Percentiles rank a stretch among this genome's conserved stretches.
Evolutionary conservation across 1,284 basidiomycete species (phyloP).

Genomic region (Cryptococcus neoformans): DNA sequence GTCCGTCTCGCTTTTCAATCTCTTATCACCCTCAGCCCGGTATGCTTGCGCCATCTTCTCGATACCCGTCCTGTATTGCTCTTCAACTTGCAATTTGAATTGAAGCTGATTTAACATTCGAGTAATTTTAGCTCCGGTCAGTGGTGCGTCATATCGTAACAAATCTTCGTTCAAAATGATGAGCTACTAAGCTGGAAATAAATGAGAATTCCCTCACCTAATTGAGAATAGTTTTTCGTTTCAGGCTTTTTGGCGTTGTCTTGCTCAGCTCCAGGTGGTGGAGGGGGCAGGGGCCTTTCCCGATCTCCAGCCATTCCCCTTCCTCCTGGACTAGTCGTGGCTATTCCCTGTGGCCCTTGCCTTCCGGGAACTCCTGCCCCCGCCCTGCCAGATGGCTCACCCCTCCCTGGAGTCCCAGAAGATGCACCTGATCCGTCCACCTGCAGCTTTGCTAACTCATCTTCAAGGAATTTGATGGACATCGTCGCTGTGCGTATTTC

Average conservation of each 20-base stretch:
- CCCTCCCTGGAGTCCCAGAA: constrained; percentile 14
- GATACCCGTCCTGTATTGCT: constrained; percentile 97
- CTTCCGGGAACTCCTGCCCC: constrained; percentile 4
- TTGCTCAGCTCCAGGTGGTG: constrained; percentile 19
- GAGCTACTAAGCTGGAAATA: not conserved
- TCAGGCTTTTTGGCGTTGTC: constrained; percentile 15
- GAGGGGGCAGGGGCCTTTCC: constrained; percentile 40
- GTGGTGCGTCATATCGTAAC: constrained; percentile 95
- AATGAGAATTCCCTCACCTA: constrained; percentile 27
- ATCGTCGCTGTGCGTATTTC: constrained; percentile 48
- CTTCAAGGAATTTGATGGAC: constrained; percentile 47
- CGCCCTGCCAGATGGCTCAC: not conserved
- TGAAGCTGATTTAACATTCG: constrained; percentile 98
- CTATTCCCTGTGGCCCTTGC: constrained; percentile 7
- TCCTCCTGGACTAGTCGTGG: constrained; percentile 26
- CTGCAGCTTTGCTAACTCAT: constrained; percentile 46
- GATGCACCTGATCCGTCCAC: constrained; percentile 14
- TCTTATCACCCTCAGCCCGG: constrained; percentile 93
- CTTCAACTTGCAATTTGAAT: constrained; percentile 98
- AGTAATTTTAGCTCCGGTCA: constrained; percentile 94
- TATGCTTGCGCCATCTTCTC: constrained; percentile 98
- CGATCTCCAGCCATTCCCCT: constrained; percentile 15
- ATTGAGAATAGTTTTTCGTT: constrained; percentile 45
- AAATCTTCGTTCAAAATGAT: constrained; percentile 59
- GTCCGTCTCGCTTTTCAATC: constrained; percentile 85